Evolutionary conservation across 129 eudicot genomes (phyloP), one percentile per base, ranked within the genome.

Genomic region (Flaveria trinervia): DNA sequence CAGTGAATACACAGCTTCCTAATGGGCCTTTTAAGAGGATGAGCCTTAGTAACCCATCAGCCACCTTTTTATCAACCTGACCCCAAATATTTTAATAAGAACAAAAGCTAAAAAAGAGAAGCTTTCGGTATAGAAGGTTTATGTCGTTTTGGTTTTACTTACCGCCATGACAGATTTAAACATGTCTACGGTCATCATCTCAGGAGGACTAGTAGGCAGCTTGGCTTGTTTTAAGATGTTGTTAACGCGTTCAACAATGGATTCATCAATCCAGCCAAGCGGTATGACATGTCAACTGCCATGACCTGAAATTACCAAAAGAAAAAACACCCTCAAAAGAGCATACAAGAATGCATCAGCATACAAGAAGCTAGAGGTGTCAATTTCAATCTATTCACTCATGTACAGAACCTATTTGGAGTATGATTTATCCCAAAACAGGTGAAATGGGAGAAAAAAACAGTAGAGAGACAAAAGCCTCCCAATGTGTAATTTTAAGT

Each of bases 11-110:
- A 46, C 97, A 95, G 68, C 82, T 79, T 70, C 97, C 97, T 0
- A 95, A 77, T 16, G 99, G 94, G 51, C 99, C 99, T 84, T 95
- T 95, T 85, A 91, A 46, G 28, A 95, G 99, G 81, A 95, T 92
- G 77, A 95, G 96, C 81, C 99, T 86, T 65, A 95, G 83, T 82
- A 86, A 80, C n/a, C 99, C 99, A 85, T 95, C 97, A 46, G 97
- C 97, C 70, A 95, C 99, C 84, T 95, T 95, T 72, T 95, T 92
- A 81, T 95, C 99, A 28, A 95, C 97, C 99, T 95, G 84, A 44
- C 54, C 36, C 23, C 16, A 54, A 62, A 71, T n/a, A 26, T 12
- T 22, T 2, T 7, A 67, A 43, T 30, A 9, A 49, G 0, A 54
- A 45, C 18, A 71, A 68, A 10, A 66, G 68, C 43, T n/a, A 45